Percentiles rank a stretch among this genome's conserved stretches.
Evolutionary conservation across 2,329 filamentous ascomycete species (phyloP).

Genomic region (Cadophora malorum): DNA sequence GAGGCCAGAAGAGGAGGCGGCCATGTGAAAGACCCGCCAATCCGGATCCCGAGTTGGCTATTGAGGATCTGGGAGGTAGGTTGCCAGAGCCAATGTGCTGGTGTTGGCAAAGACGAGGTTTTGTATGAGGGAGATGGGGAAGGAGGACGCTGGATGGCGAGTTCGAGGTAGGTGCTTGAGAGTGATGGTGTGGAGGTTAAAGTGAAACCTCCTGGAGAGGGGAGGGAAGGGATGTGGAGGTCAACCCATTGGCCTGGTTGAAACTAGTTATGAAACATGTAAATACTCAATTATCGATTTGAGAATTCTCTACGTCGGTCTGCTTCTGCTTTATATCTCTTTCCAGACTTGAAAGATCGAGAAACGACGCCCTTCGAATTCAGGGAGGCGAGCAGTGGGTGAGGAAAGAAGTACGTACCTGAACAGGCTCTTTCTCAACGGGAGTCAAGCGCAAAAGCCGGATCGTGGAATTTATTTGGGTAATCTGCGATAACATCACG

Average conservation of each 20-base stretch:
- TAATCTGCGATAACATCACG: constrained; percentile 66
- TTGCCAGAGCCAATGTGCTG: constrained; percentile 79
- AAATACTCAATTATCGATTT: neutral
- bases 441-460: constrained; percentile 72
- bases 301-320: too few species aligned
- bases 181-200: constrained; percentile 74
- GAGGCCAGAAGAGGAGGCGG: constrained; percentile 59
- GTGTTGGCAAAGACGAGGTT: constrained; percentile 31
- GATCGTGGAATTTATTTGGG: constrained; percentile 69
- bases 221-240: constrained; percentile 72
- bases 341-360: neutral
- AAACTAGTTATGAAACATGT: constrained; percentile 57
- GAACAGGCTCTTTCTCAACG: constrained; percentile 52
- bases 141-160: constrained; percentile 77
- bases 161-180: constrained; percentile 65
- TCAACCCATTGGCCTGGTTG: constrained; percentile 89
- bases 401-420: constrained; percentile 44
- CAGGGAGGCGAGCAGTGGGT: neutral
- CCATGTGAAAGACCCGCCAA: constrained; percentile 83
- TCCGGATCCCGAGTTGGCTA: constrained; percentile 66
- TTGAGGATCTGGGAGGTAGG: constrained; percentile 61
- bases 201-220: constrained; percentile 84
- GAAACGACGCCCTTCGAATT: neutral
- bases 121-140: neutral
- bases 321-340: too few species aligned